These are phyloP conservation scores for Picea abies DNA, from an alignment of 83 land plant species.

Conservation along the genomic window DNA sequence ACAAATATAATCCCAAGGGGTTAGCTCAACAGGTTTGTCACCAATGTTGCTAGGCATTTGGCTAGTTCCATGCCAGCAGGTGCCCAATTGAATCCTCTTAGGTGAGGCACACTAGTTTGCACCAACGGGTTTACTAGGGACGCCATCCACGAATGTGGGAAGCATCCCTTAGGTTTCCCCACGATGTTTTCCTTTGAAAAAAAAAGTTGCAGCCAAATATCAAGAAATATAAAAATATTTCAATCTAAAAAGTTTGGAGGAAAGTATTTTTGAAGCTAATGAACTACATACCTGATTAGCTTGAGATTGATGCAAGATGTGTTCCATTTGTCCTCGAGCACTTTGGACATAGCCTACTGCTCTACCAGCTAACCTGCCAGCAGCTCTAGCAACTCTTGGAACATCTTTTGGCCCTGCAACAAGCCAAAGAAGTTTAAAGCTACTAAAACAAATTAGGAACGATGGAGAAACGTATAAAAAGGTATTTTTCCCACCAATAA, in stretches of 20 bases:
- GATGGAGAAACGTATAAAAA: neutral
- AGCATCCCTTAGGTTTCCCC: too few species aligned
- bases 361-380: constrained; percentile 63
- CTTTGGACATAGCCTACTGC: constrained; percentile 66
- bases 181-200: too few species aligned
- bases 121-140: too few species aligned
- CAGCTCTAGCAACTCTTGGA: constrained; percentile 55
- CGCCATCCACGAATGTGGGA: too few species aligned
- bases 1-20: too few species aligned
- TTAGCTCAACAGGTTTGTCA: too few species aligned
- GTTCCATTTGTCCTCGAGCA: constrained; percentile 67
- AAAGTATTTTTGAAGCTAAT: neutral
- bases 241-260: neutral
- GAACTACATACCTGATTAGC: constrained; percentile 23
- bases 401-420: constrained; percentile 69
- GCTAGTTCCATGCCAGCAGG: too few species aligned
- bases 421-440: neutral
- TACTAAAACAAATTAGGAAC: neutral
- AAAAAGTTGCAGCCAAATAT: neutral
- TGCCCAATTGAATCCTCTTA: too few species aligned
- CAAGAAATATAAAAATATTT: neutral
- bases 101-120: too few species aligned
- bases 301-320: constrained; percentile 61
- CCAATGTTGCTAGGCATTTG: too few species aligned
- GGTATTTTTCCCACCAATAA: constrained; percentile 33